These are phyloP conservation scores for Fraxinus platypoda DNA, from an alignment of 305 asterid species.

Conservation along the genomic window DNA sequence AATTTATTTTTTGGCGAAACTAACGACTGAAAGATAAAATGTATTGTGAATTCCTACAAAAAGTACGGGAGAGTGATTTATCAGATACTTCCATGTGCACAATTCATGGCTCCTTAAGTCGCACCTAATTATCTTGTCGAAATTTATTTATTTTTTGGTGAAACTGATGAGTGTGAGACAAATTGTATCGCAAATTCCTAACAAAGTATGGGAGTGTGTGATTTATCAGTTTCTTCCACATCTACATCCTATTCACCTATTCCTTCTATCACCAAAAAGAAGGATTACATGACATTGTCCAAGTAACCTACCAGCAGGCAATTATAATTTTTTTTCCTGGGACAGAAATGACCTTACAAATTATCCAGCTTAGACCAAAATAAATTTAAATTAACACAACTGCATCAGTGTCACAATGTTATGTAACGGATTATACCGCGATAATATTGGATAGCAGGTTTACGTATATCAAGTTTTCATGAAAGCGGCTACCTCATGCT, in stretches of 20 bases:
- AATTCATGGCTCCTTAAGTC: no score
- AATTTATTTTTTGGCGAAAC: no score
- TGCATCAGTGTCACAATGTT: neutral
- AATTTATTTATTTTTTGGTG: neutral
- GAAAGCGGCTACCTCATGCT: slow-evolving; percentile 1
- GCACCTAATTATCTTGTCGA: neutral
- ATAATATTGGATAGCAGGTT: neutral
- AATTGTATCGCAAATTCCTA: neutral
- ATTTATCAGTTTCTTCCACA: neutral
- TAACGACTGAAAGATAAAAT: no score
- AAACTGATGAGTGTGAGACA: neutral
- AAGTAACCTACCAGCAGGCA: neutral
- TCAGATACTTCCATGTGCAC: no score
- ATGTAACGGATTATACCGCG: neutral
- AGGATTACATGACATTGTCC: neutral
- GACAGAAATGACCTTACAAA: neutral
- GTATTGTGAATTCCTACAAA: no score
- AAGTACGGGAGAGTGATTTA: no score
- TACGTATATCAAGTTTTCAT: neutral
- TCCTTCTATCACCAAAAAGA: neutral
- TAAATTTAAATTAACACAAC: neutral
- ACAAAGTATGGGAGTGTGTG: neutral
- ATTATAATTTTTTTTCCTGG: neutral
- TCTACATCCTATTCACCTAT: neutral
- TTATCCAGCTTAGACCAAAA: neutral